These are phyloP conservation scores for Edaphochlamys debaryana DNA, from an alignment of 139 green algal genomes.

Conservation along the genomic window DNA sequence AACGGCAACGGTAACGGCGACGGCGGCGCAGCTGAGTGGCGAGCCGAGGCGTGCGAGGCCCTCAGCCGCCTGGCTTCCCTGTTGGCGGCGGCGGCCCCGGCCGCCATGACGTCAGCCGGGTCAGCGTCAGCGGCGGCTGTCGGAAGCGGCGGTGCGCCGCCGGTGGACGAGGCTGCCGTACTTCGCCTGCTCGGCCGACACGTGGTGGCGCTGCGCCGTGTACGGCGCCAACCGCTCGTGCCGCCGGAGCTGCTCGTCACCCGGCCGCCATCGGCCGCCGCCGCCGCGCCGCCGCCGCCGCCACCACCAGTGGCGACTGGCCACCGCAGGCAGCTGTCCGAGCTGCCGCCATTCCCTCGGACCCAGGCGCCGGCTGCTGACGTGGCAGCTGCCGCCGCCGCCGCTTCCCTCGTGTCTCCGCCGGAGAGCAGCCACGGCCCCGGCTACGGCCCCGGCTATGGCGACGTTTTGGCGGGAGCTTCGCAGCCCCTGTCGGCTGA, in stretches of 20 bases:
- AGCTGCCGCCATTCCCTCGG: too few relatives aligned
- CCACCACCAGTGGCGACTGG: background rate
- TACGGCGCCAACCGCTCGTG: conserved; percentile 10
- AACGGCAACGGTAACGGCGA: background rate
- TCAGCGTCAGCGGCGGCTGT: too few relatives aligned
- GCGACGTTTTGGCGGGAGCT: too few relatives aligned
- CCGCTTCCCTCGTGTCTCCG: background rate
- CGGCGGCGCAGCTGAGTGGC: conserved; percentile 11
- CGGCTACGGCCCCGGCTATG: too few relatives aligned
- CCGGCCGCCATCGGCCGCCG: background rate
- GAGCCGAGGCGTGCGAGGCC: conserved; percentile 1
- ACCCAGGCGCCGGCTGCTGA: too few relatives aligned
- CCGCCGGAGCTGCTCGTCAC: background rate
- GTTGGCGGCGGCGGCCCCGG: background rate
- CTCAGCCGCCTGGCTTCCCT: background rate
- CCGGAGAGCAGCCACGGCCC: too few relatives aligned
- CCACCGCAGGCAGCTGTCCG: too few relatives aligned
- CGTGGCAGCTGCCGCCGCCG: background rate
- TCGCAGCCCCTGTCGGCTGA: too few relatives aligned
- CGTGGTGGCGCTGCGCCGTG: conserved; percentile 4
- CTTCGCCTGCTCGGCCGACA: conserved; percentile 35
- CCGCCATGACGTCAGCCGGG: background rate
- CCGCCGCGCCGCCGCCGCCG: background rate
- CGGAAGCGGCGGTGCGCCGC: background rate
- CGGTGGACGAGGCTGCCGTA: conserved; percentile 12